These are phyloP conservation scores for Sicyos baderoa DNA, from an alignment of 306 rosid species.

Conservation along the genomic window DNA sequence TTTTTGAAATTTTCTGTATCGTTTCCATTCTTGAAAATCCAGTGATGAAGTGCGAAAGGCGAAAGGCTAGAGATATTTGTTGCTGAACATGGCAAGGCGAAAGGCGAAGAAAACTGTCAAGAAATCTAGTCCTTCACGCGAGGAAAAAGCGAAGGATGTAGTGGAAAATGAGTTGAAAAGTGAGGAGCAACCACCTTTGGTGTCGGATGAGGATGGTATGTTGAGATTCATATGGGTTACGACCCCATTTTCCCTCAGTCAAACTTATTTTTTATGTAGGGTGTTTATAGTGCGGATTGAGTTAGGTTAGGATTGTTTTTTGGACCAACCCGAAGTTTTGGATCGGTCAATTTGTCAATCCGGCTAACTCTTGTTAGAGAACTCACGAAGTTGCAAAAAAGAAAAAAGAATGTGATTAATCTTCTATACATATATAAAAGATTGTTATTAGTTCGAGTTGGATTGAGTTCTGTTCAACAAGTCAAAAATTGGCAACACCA, in stretches of 20 bases:
- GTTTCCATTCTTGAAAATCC: not conserved
- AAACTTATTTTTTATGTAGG: not conserved
- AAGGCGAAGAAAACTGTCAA: constrained; percentile 33
- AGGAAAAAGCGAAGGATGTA: not conserved
- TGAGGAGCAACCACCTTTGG: constrained; percentile 29
- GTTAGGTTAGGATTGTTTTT: too few relatives aligned
- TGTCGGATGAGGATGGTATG: constrained; percentile 48
- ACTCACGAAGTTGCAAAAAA: too few relatives aligned
- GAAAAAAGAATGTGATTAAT: too few relatives aligned
- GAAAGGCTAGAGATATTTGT: not conserved
- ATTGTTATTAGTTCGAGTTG: too few relatives aligned
- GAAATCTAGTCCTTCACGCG: constrained; percentile 21
- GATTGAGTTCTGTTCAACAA: too few relatives aligned
- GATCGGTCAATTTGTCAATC: too few relatives aligned
- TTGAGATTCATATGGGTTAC: not conserved
- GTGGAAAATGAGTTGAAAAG: constrained; percentile 24
- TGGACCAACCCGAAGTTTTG: too few relatives aligned
- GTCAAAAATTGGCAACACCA: too few relatives aligned
- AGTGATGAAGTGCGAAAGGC: not conserved
- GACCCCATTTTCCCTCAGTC: not conserved
- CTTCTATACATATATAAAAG: too few relatives aligned
- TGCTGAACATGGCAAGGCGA: constrained; percentile 42
- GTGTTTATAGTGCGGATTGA: too few relatives aligned
- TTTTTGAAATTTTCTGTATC: too few relatives aligned
- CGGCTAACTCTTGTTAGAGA: too few relatives aligned